Conservation (phyloP, 73 alveolate genomes). For the Symbiodinium pilosum region DNA sequence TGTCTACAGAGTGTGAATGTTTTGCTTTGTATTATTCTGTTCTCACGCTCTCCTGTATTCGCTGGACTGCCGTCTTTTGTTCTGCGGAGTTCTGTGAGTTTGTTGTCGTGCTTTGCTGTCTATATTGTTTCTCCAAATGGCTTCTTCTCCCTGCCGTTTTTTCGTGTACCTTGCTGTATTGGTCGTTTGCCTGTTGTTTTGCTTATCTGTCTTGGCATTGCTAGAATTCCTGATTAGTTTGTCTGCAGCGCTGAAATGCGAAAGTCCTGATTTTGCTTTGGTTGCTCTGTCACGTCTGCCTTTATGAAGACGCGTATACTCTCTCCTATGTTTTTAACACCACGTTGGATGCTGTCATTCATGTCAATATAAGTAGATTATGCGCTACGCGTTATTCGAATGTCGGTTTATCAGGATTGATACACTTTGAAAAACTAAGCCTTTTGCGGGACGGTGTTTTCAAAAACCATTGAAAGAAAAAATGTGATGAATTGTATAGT, state of each 20-base stretch:
- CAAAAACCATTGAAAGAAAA: neutral
- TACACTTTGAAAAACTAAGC: neutral
- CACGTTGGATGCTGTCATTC: neutral
- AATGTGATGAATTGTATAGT: neutral
- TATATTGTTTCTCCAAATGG: slow-evolving; percentile 21
- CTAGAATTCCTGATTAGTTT: neutral
- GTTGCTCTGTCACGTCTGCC: too few relatives aligned
- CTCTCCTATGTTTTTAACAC: neutral
- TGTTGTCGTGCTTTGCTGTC: slow-evolving; percentile 10
- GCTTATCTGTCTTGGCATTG: slow-evolving; percentile 13
- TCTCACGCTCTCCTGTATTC: neutral
- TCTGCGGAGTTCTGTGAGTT: too few relatives aligned
- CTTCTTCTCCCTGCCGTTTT: neutral
- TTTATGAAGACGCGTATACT: neutral
- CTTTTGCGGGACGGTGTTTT: too few relatives aligned
- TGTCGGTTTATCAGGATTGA: neutral
- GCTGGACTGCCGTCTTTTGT: too few relatives aligned
- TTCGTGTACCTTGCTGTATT: neutral
- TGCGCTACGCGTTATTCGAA: neutral
- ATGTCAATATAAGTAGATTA: neutral
- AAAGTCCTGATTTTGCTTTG: neutral
- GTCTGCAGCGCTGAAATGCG: slow-evolving; percentile 28
- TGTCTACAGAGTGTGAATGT: neutral
- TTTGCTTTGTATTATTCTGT: neutral
- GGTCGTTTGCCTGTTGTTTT: slow-evolving; percentile 15